Conservation (phyloP, 495 filamentous ascomycete genomes). For the Neurospora sp. region DNA sequence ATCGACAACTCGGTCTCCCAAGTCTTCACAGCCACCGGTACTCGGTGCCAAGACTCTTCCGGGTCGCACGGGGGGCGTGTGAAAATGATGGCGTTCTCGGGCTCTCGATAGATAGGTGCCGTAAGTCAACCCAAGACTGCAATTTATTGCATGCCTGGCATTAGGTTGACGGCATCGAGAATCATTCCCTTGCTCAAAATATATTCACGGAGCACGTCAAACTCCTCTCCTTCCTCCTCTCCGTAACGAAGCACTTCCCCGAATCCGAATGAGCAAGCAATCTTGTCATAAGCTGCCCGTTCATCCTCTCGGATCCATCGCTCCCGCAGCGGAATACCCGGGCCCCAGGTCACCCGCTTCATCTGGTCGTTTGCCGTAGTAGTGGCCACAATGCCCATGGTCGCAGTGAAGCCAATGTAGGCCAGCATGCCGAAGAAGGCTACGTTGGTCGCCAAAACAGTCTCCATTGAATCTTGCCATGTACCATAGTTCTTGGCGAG, state of each 20-base stretch:
- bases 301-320: conserved; percentile 94
- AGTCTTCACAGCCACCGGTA: conserved; percentile 11
- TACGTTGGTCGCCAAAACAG: conserved; percentile 57
- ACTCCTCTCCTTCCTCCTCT: conserved; percentile 84
- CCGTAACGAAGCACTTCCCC: conserved; percentile 66
- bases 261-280: conserved; percentile 86
- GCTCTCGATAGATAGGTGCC: neutral
- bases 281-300: conserved; percentile 73
- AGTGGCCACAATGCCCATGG: conserved; percentile 71
- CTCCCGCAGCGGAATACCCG: conserved; percentile 65
- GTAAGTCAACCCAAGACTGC: neutral
- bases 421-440: conserved; percentile 70
- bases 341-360: conserved; percentile 79
- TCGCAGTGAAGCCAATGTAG: conserved; percentile 68
- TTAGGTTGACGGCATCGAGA: conserved; percentile 72
- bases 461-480: conserved; percentile 62
- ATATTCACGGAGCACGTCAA: conserved; percentile 74
- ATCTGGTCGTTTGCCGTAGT: conserved; percentile 89
- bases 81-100: conserved; percentile 15
- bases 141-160: conserved; percentile 74
- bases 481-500: conserved; percentile 49
- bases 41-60: conserved; percentile 9
- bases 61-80: conserved; percentile 2
- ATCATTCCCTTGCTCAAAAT: conserved; percentile 74
- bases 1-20: neutral